These are phyloP conservation scores for Paramyrothecium roridum DNA, from an alignment of 2,329 filamentous ascomycete genomes.

Conservation along the genomic window DNA sequence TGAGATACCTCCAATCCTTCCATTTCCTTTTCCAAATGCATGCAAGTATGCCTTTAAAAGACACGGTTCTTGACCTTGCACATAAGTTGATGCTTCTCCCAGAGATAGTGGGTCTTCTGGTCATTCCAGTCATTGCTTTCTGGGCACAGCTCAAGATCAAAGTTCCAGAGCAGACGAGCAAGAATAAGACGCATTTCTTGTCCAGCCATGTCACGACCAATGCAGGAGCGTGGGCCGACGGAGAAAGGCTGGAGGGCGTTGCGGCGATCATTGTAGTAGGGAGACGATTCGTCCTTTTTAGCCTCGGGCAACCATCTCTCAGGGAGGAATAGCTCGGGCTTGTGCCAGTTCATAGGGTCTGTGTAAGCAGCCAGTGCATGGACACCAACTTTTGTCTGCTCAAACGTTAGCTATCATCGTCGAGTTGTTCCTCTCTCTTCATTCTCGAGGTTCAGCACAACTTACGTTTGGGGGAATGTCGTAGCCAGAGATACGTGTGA, in stretches of 20 bases:
- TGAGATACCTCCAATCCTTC: neutral
- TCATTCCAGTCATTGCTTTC: conserved; percentile 9
- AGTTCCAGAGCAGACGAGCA: conserved; percentile 44
- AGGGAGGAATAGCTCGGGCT: conserved; percentile 40
- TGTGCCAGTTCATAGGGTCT: conserved; percentile 32
- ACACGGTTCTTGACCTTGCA: conserved; percentile 7
- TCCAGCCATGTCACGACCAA: conserved; percentile 48
- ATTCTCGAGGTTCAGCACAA: neutral
- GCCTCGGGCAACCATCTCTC: conserved; percentile 42
- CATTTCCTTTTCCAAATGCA: neutral
- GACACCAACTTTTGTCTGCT: conserved; percentile 30
- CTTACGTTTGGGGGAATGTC: neutral
- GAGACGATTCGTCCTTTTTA: conserved; percentile 3
- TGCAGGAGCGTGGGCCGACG: conserved; percentile 45
- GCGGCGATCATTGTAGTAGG: conserved; percentile 35
- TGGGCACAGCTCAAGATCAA: conserved; percentile 35
- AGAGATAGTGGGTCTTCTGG: conserved; percentile 5
- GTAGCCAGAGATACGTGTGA: conserved; percentile 9
- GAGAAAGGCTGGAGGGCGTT: conserved; percentile 45
- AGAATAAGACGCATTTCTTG: conserved; percentile 48
- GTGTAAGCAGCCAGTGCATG: conserved; percentile 31
- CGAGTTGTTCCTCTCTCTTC: conserved; percentile 12
- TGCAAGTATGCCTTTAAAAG: neutral
- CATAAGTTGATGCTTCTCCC: conserved; percentile 22
- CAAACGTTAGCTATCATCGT: conserved; percentile 25